Conservation (phyloP, 106 monocot genomes). For the Phalaenopsis equestris region DNA sequence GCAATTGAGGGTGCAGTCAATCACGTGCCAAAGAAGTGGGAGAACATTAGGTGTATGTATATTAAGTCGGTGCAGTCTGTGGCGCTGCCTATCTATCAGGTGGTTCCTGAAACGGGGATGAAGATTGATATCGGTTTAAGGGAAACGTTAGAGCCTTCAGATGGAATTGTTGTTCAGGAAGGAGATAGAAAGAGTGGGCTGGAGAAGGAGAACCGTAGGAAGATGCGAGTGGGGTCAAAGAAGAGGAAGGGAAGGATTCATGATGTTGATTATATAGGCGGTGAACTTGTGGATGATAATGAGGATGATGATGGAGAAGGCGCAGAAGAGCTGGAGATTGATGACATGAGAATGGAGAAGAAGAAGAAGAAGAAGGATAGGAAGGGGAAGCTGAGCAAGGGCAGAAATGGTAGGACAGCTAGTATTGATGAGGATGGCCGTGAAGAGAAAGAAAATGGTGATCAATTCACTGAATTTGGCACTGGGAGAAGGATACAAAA, state of each 20-base stretch:
- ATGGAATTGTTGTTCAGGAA: neutral
- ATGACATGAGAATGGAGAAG: conserved; percentile 8
- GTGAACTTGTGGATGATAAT: neutral
- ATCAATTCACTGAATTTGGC: neutral
- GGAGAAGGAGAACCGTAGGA: neutral
- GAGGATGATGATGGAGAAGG: neutral
- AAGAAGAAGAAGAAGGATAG: conserved; percentile 8
- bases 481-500: neutral
- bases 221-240: neutral
- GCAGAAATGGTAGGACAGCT: neutral
- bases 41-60: conserved; percentile 28
- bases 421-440: neutral
- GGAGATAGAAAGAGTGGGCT: neutral
- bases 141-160: neutral
- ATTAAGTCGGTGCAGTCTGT: conserved; percentile 31
- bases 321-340: neutral
- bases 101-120: conserved; percentile 22
- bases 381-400: neutral
- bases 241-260: conserved; percentile 9
- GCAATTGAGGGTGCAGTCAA: conserved; percentile 21
- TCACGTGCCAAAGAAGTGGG: conserved; percentile 40
- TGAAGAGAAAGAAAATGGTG: neutral
- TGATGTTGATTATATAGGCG: neutral
- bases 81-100: conserved; percentile 39
- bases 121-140: conserved; percentile 22